Evolutionary conservation across 352 stramenopile species (phyloP).

Genomic region (Pythium biforme): DNA sequence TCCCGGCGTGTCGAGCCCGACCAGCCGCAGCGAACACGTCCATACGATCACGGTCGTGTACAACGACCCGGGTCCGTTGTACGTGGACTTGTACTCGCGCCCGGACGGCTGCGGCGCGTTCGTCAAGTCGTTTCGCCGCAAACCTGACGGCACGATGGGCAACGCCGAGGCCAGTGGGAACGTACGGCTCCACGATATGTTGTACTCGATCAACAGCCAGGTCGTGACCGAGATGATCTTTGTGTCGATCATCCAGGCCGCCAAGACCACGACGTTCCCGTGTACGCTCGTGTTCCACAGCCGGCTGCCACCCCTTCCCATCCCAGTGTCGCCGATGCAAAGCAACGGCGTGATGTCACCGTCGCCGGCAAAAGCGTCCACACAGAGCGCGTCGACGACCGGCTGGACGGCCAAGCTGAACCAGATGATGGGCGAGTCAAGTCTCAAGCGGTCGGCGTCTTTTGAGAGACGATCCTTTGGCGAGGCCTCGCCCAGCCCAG

Average conservation of each 20-base stretch:
- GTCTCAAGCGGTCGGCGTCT: constrained; percentile 48
- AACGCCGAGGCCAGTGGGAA: constrained; percentile 52
- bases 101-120: constrained; percentile 63
- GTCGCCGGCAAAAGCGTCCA: constrained; percentile 41
- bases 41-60: constrained; percentile 53
- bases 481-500: constrained; percentile 8
- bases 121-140: constrained; percentile 73
- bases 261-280: constrained; percentile 62
- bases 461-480: constrained; percentile 36
- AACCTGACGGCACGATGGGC: constrained; percentile 48
- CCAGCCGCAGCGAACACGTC: constrained; percentile 21
- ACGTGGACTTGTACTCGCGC: constrained; percentile 75
- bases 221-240: constrained; percentile 63
- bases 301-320: constrained; percentile 15
- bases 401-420: constrained; percentile 56
- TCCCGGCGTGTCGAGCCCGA: constrained; percentile 27
- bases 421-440: constrained; percentile 34
- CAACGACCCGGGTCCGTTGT: constrained; percentile 44
- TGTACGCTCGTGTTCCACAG: constrained; percentile 69
- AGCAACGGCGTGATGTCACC: constrained; percentile 11
- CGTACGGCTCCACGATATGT: constrained; percentile 60
- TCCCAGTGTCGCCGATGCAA: constrained; percentile 8
- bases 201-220: constrained; percentile 67
- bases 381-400: constrained; percentile 12
- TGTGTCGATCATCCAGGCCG: constrained; percentile 60